Evolutionary conservation across 192 early-diverging fungal genomes (phyloP), one percentile per base, ranked within the genome.

Genomic region (Lobosporangium transversale): DNA sequence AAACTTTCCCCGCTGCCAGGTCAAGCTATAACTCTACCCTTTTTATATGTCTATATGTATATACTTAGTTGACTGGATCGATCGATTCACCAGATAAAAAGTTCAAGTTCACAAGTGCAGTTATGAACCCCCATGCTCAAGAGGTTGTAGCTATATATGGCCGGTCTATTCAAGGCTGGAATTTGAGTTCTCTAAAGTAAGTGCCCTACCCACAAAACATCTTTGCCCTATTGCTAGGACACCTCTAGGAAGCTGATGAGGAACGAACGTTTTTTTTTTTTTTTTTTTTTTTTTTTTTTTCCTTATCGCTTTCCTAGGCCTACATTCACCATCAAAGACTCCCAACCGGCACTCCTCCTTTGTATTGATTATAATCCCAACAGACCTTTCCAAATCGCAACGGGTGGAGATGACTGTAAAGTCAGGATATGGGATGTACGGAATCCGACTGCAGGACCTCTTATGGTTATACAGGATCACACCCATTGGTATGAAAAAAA

Each of bases 381-480:
- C 71, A 85, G 93, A 59, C 93, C 95, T 6, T 86, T 93, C 64
- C 85, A 92, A 40, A 57, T 98, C 27, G 94, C 88, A 0, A 92
- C 94, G 0, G 91, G 89, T 36, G 95, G 93, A n/a, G 90, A 95
- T 66, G 97, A 98, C 80, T 89, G 94, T 42, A 69, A 73, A 10
- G 83, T 98, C n/a, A 86, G 91, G 47, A 85, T 97, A 53, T 98
- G 97, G 97, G 97, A 98, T 65, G 55, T 84, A 0, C 83, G 97
- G 18, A 84, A 87, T 21, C 57, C 83, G 0, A 52, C 64, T 0
- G 20, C 53, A 9, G 61, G 68, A 2, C 85, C 91, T 0, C 49
- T 96, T 1, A 84, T 93, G 68, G 86, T 87, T 8, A 76, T 97
- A 5, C 80, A 83, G 20, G 86, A 94, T 63, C 97, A 98, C 61